Evolutionary conservation across 2,329 filamentous ascomycete genomes (phyloP).

Genomic region (Neofusicoccum sp.): DNA sequence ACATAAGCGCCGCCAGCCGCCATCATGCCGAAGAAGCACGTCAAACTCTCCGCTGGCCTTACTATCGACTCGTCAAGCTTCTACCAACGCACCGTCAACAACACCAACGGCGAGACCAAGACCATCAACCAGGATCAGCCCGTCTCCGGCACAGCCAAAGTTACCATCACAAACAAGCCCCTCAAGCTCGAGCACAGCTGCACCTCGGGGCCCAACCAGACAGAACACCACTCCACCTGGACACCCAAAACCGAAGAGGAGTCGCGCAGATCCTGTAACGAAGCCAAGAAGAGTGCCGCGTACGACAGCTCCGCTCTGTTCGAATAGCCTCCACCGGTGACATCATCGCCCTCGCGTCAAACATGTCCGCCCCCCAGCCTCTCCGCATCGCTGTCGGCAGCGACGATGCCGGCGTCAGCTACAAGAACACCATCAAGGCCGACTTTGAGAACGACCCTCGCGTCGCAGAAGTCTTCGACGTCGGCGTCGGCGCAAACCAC

Average conservation of each 20-base stretch:
- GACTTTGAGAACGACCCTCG: conserved; percentile 67
- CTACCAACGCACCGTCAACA: conserved; percentile 16
- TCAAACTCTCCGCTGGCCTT: conserved; percentile 18
- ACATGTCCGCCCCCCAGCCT: conserved; percentile 21
- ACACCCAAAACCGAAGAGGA: conserved; percentile 13
- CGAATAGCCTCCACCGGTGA: conserved; percentile 2
- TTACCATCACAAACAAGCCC: conserved; percentile 38
- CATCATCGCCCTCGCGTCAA: conserved; percentile 4
- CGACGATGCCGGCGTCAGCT: conserved; percentile 71
- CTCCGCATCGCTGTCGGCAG: conserved; percentile 63
- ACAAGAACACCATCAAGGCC: conserved; percentile 75
- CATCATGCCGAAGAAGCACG: conserved; percentile 17
- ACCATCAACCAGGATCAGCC: conserved; percentile 37
- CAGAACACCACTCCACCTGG: conserved; percentile 18
- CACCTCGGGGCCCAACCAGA: conserved; percentile 11
- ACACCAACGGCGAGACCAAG: conserved; percentile 30
- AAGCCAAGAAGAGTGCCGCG: conserved; percentile 18
- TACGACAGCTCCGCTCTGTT: conserved; percentile 26
- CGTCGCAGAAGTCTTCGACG: conserved; percentile 68
- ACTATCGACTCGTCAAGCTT: conserved; percentile 13
- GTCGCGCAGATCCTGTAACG: neutral
- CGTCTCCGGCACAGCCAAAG: conserved; percentile 28
- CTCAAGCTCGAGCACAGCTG: conserved; percentile 26
- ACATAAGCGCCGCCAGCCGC: conserved; percentile 16
- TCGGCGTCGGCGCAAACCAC: conserved; percentile 63